Base-by-base conservation (phyloP, 2,329 filamentous ascomycete genomes). In the Helicocarpus griseus region DNA sequence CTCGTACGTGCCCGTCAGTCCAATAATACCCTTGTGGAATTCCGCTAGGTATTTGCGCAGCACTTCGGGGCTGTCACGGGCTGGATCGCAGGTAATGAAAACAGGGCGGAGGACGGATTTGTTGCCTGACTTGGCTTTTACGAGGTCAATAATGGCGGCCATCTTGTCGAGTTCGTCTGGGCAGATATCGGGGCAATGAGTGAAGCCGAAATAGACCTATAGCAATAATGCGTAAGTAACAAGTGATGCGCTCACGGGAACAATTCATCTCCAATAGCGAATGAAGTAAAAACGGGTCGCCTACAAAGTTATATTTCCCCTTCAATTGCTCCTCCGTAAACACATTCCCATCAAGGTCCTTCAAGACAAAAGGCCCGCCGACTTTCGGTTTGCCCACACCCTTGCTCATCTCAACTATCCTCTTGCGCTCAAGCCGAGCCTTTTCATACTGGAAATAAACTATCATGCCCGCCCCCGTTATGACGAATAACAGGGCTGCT, bases 101-200 rank as follows among this genome's bases (percentile, higher is more conserved):
- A 98, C 77, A 26, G 91, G 88, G 28, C 83, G 75, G 58, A 96
- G 72, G 47, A 76, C 55, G 52, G 68, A 64, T 48, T 67, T 62
- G 29, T 64, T 66, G 44, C 63, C 63, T 19, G 68, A 69, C 40
- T 59, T 63, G 35, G 64, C 67, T 54, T 68, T 66, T 49, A 83
- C 78, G 53, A 75, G 75, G 65, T 98, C 89, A 64, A 94, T 86
- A 81, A 97, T 95, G 53, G 79, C 78, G n/a, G 91, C 87, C 90
- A 98, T 96, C 76, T 98, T 98, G 75, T 98, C 93, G 62, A 98
- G 85, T 73, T 98, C 93, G 65, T 98, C 93, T 31, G 93, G 93
- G 75, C 93, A 98, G 67, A 98, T 98, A 68, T 98, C 93, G 22
- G 93, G 93, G 68, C 93, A 98, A 70, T 96, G 90, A 7, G 89